A percentile compares a stretch with the other conserved stretches of the same genome.
Evolutionary conservation across 805 yeast genomes (phyloP).

Genomic region (Yarrowia sp.): DNA sequence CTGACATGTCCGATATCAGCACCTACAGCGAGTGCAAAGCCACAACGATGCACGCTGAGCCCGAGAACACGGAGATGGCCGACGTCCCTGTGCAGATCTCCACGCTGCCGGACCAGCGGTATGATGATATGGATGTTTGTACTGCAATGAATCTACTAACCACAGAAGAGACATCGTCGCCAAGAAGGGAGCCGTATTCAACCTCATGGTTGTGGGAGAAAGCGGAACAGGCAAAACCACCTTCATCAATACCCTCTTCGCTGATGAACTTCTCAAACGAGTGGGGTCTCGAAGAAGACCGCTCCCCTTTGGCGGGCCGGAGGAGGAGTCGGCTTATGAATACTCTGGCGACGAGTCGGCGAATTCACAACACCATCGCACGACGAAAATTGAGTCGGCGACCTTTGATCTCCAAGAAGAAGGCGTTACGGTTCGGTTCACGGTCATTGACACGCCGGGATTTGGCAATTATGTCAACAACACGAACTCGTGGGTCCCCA

Average conservation of each 20-base stretch:
- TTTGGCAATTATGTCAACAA: slow-evolving; percentile 90
- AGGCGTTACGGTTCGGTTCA: slow-evolving; percentile 71
- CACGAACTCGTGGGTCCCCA: slow-evolving; percentile 80
- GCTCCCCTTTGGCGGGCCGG: slow-evolving; percentile 60
- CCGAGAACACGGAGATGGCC: not conserved
- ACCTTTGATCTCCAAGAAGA: slow-evolving; percentile 65
- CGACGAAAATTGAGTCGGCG: slow-evolving; percentile 57
- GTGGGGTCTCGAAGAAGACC: slow-evolving; percentile 56
- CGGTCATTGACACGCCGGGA: slow-evolving; percentile 89
- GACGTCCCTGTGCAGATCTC: slow-evolving; percentile 9
- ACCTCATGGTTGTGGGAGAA: slow-evolving; percentile 72
- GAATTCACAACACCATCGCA: slow-evolving; percentile 26
- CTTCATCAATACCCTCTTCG: slow-evolving; percentile 67
- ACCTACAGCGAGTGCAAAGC: slow-evolving; percentile 19
- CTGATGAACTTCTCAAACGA: slow-evolving; percentile 32
- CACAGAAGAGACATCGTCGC: slow-evolving; percentile 42
- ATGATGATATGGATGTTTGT: slow-evolving; percentile 24
- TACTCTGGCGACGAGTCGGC: slow-evolving; percentile 21
- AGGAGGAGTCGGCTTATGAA: slow-evolving; percentile 24
- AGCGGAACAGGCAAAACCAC: slow-evolving; percentile 75
- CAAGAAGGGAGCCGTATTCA: slow-evolving; percentile 64
- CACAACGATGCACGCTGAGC: not conserved
- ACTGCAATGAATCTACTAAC: slow-evolving; percentile 20
- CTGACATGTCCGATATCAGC: slow-evolving; percentile 22
- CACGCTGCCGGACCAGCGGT: slow-evolving; percentile 25